These are phyloP conservation scores for Phytophthora sojae DNA, from an alignment of 352 stramenopile species.

Conservation along the genomic window DNA sequence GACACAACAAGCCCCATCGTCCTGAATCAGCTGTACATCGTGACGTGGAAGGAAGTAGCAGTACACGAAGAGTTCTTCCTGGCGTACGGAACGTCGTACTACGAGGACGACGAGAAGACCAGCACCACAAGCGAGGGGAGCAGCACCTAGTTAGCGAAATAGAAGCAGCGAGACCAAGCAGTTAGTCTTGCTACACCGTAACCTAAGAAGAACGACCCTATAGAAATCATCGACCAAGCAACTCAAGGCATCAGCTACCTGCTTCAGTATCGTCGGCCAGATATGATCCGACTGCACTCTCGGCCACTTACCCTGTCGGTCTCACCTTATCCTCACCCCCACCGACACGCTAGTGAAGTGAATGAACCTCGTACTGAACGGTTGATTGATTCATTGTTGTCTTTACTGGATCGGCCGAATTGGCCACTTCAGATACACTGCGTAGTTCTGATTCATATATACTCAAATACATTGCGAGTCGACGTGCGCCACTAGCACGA, in stretches of 20 bases:
- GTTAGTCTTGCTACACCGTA: conserved; percentile 41
- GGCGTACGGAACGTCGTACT: conserved; percentile 90
- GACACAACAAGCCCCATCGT: conserved; percentile 82
- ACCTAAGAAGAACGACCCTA: conserved; percentile 47
- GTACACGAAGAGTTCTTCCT: conserved; percentile 90
- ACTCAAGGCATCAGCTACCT: conserved; percentile 10
- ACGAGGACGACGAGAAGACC: conserved; percentile 85
- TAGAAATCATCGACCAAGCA: conserved; percentile 38
- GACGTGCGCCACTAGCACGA: conserved; percentile 13
- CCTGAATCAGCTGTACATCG: conserved; percentile 89
- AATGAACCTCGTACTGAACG: not conserved
- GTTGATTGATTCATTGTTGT: conserved; percentile 6
- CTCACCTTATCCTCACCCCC: not conserved
- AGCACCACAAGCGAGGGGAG: conserved; percentile 40
- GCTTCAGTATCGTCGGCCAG: conserved; percentile 2
- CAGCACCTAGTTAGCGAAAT: conserved; percentile 51
- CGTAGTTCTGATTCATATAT: conserved; percentile 21
- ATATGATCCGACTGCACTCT: not conserved
- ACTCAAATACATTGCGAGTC: not conserved
- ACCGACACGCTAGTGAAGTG: not conserved
- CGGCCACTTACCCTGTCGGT: not conserved
- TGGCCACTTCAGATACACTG: conserved; percentile 19
- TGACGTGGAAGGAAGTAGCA: conserved; percentile 89
- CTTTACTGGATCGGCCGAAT: conserved; percentile 5
- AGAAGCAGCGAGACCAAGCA: conserved; percentile 39